These are phyloP conservation scores for Penicillium desertorum DNA, from an alignment of 495 filamentous ascomycete species.

Conservation along the genomic window DNA sequence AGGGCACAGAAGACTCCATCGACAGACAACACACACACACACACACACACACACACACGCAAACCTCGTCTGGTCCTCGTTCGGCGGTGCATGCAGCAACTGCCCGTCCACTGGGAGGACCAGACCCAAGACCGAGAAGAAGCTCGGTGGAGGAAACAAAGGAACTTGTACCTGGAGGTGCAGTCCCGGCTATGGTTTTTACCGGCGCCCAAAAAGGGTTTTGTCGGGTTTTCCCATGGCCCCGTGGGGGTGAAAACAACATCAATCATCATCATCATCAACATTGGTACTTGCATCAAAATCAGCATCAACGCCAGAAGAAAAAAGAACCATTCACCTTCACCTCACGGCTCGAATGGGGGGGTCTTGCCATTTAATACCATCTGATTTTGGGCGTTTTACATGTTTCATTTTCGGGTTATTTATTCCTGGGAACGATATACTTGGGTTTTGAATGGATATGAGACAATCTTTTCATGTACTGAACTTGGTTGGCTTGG, in stretches of 20 bases:
- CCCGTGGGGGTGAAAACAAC: not conserved
- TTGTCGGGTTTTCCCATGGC: constrained; percentile 9
- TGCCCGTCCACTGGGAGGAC: too few species aligned
- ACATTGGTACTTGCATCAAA: not conserved
- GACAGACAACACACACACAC: too few species aligned
- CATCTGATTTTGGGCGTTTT: not conserved
- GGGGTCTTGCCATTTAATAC: constrained; percentile 2
- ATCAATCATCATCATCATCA: not conserved
- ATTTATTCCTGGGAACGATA: not conserved
- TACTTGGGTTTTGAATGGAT: not conserved
- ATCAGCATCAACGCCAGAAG: not conserved
- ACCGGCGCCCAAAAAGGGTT: not conserved
- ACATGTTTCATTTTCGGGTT: not conserved
- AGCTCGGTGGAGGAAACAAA: not conserved
- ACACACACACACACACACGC: too few species aligned
- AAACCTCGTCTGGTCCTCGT: too few species aligned
- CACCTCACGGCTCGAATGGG: constrained; percentile 8
- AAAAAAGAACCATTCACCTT: not conserved
- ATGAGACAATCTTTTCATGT: not conserved
- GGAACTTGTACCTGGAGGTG: not conserved
- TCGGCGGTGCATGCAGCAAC: too few species aligned
- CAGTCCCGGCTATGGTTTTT: constrained; percentile 9
- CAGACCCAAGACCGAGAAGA: not conserved
- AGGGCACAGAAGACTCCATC: too few species aligned
- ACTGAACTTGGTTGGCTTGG: not conserved